These are phyloP conservation scores for Agrocybe praecox DNA, from an alignment of 768 basidiomycete species.

Conservation along the genomic window DNA sequence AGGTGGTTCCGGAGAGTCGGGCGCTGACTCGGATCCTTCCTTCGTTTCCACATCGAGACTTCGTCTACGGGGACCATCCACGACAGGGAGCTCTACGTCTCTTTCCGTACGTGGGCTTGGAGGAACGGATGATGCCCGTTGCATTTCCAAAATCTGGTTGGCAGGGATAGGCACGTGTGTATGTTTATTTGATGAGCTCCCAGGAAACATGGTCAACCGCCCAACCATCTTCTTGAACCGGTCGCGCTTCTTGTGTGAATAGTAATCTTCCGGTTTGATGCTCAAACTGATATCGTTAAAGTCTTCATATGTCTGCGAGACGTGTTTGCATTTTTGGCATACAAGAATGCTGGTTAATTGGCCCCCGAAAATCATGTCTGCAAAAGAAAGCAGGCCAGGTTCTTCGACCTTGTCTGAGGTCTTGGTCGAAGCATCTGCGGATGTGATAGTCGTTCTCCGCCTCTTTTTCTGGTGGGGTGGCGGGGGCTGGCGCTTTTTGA, in stretches of 20 bases:
- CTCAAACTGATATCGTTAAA: conserved; percentile 93
- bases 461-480: conserved; percentile 37
- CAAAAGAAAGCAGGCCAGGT: conserved; percentile 58
- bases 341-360: conserved; percentile 89
- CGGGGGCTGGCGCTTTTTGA: conserved; percentile 69
- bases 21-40: conserved; percentile 2
- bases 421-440: conserved; percentile 11
- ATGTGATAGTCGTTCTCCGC: conserved; percentile 38
- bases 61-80: conserved; percentile 40
- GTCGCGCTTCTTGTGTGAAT: conserved; percentile 68
- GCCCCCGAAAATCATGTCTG: conserved; percentile 92
- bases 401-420: neutral
- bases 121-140: conserved; percentile 64
- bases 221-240: conserved; percentile 74
- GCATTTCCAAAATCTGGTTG: conserved; percentile 29
- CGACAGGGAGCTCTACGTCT: conserved; percentile 27
- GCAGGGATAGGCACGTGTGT: conserved; percentile 1
- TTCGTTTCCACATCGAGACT: conserved; percentile 38
- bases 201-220: conserved; percentile 49
- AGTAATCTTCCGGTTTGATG: conserved; percentile 81
- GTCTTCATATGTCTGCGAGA: conserved; percentile 91
- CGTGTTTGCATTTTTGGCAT: conserved; percentile 91
- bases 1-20: conserved; percentile 8
- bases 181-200: conserved; percentile 2
- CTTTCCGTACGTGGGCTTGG: conserved; percentile 31